phyloP scores from a whole-genome alignment of 2,329 filamentous ascomycete genomes.

The Eutypa lata region DNA sequence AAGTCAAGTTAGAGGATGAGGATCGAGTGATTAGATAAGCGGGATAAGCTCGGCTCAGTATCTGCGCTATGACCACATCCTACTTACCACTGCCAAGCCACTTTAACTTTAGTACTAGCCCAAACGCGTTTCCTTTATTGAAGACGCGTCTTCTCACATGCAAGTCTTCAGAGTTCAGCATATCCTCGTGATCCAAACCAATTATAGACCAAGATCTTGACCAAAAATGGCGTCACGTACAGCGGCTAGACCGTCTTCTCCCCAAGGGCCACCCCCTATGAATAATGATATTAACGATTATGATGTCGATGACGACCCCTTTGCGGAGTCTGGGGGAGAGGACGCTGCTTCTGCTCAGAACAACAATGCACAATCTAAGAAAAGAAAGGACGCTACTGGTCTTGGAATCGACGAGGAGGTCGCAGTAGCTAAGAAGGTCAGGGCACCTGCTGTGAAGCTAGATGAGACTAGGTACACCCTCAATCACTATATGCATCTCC shows the following conservation, averaged over 20 bases:
- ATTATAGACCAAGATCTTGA: background rate
- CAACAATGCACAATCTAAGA: constrained; percentile 34
- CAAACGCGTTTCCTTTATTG: constrained; percentile 11
- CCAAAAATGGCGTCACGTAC: constrained; percentile 26
- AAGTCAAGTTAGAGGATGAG: background rate
- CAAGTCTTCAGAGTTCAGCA: constrained; percentile 4
- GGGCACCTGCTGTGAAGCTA: constrained; percentile 74
- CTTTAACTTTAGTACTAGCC: constrained; percentile 6
- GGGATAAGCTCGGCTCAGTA: background rate
- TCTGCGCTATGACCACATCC: too few relatives aligned
- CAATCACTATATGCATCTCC: background rate
- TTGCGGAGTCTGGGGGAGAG: constrained; percentile 43
- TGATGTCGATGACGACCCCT: constrained; percentile 57
- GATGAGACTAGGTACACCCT: constrained; percentile 67
- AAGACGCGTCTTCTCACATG: constrained; percentile 12
- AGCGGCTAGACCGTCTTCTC: constrained; percentile 8
- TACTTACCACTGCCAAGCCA: constrained; percentile 1
- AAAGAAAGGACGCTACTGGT: constrained; percentile 47
- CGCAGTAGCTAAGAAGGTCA: constrained; percentile 71
- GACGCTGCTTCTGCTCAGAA: constrained; percentile 21
- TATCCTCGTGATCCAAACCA: background rate
- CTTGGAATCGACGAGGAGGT: constrained; percentile 86
- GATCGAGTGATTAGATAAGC: background rate
- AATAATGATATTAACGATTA: constrained; percentile 74
- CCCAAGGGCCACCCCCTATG: constrained; percentile 34